These are phyloP conservation scores for Beauveria bassiana DNA, from an alignment of 2,329 filamentous ascomycete species.

Conservation along the genomic window DNA sequence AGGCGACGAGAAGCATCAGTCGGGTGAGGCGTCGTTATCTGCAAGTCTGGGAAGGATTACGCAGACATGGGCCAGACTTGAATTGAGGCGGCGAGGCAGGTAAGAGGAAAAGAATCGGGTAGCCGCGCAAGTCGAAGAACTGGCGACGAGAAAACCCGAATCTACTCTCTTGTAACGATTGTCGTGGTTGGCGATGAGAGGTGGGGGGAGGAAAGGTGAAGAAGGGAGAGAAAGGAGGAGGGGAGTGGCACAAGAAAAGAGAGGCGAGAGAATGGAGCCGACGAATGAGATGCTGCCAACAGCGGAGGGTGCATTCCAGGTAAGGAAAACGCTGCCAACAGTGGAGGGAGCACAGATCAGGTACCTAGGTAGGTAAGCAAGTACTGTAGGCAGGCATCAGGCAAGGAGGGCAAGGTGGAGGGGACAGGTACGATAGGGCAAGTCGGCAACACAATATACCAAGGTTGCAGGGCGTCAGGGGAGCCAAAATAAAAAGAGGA, in stretches of 20 bases:
- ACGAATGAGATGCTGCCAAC: neutral
- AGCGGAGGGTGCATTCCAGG: too few species aligned
- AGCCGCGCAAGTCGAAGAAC: neutral
- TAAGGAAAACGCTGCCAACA: neutral
- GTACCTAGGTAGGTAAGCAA: too few species aligned
- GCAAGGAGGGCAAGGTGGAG: neutral
- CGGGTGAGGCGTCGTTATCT: neutral
- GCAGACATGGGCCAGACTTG: slow-evolving; percentile 7
- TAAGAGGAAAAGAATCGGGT: neutral
- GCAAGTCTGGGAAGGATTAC: slow-evolving; percentile 4
- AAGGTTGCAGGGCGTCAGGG: too few species aligned
- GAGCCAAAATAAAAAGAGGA: too few species aligned
- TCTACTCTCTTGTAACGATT: slow-evolving; percentile 2
- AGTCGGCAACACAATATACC: too few species aligned
- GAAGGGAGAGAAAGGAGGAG: neutral
- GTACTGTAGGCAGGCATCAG: neutral
- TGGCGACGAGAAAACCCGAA: neutral
- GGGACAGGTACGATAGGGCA: neutral
- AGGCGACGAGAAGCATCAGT: slow-evolving; percentile 4
- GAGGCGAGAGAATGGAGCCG: slow-evolving; percentile 7
- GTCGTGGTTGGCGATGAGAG: slow-evolving; percentile 8
- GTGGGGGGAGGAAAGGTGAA: neutral
- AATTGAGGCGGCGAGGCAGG: neutral
- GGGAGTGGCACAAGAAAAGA: neutral
- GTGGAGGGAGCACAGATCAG: neutral